Conservation (phyloP, 805 yeast species). For the Suhomyces vadensis region DNA sequence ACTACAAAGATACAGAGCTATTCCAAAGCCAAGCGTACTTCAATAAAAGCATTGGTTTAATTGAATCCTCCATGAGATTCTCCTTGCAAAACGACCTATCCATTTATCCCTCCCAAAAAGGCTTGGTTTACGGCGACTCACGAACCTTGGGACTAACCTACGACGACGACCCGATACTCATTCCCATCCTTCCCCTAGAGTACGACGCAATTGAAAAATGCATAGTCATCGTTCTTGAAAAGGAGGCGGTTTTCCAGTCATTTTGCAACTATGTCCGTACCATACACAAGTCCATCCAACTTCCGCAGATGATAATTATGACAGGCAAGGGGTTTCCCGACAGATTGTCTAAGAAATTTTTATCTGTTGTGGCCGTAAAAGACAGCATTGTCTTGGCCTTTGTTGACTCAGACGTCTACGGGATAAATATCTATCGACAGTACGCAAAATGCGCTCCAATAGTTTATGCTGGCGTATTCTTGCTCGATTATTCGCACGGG, state of each 20-base stretch:
- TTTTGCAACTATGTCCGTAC: slow-evolving; percentile 23
- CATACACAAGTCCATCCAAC: neutral
- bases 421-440: slow-evolving; percentile 51
- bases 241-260: slow-evolving; percentile 43
- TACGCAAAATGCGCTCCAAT: slow-evolving; percentile 21
- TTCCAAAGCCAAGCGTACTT: slow-evolving; percentile 48
- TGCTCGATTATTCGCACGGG: slow-evolving; percentile 35
- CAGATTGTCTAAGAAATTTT: slow-evolving; percentile 46
- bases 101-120: slow-evolving; percentile 57
- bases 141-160: slow-evolving; percentile 3
- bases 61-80: slow-evolving; percentile 41
- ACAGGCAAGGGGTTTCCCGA: slow-evolving; percentile 76
- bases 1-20: slow-evolving; percentile 55
- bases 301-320: slow-evolving; percentile 28
- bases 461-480: slow-evolving; percentile 41
- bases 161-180: slow-evolving; percentile 23
- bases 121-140: slow-evolving; percentile 47
- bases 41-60: slow-evolving; percentile 36
- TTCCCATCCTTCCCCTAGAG: slow-evolving; percentile 20
- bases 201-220: neutral
- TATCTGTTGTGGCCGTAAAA: slow-evolving; percentile 26
- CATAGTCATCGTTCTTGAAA: slow-evolving; percentile 31
- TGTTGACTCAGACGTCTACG: slow-evolving; percentile 69
- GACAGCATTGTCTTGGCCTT: slow-evolving; percentile 45
- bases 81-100: slow-evolving; percentile 38